Conservation (phyloP, 2,329 filamentous ascomycete species). For the Pestalotiopsis sp. region DNA sequence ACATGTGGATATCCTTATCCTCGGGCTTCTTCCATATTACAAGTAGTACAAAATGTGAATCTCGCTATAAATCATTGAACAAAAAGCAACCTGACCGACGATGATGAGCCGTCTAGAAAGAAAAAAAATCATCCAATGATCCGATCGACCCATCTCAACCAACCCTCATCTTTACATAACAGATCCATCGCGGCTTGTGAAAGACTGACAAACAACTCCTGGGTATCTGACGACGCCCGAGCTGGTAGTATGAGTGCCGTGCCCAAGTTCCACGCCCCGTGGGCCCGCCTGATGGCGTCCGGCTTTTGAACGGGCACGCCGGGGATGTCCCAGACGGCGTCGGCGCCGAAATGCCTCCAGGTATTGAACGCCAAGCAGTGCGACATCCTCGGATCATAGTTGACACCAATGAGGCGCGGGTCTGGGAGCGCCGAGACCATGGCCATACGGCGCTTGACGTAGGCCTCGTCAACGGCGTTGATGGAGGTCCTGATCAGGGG, state of each 20-base stretch:
- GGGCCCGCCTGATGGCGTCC: constrained; percentile 34
- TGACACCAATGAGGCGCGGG: constrained; percentile 41
- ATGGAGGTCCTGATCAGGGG: constrained; percentile 33
- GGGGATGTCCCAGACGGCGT: constrained; percentile 39
- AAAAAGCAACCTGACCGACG: background rate
- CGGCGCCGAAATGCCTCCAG: constrained; percentile 46
- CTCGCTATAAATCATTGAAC: background rate
- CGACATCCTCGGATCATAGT: constrained; percentile 42
- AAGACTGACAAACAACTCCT: constrained; percentile 35
- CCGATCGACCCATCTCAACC: constrained; percentile 35
- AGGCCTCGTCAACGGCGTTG: constrained; percentile 41
- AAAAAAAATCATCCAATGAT: constrained; percentile 29
- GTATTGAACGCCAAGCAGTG: constrained; percentile 46
- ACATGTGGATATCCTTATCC: background rate
- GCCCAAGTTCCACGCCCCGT: constrained; percentile 32
- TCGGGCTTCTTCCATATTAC: background rate
- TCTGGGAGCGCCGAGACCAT: constrained; percentile 40
- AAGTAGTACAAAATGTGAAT: background rate
- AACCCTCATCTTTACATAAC: constrained; percentile 31
- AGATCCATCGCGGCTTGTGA: constrained; percentile 32
- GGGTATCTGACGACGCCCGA: constrained; percentile 24
- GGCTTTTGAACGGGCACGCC: constrained; percentile 39
- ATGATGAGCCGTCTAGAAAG: background rate
- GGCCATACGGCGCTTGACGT: constrained; percentile 39
- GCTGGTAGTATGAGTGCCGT: constrained; percentile 35